Base-by-base conservation (phyloP, 2,329 filamentous ascomycete species). In the Pseudogymnoascus sp. region DNA sequence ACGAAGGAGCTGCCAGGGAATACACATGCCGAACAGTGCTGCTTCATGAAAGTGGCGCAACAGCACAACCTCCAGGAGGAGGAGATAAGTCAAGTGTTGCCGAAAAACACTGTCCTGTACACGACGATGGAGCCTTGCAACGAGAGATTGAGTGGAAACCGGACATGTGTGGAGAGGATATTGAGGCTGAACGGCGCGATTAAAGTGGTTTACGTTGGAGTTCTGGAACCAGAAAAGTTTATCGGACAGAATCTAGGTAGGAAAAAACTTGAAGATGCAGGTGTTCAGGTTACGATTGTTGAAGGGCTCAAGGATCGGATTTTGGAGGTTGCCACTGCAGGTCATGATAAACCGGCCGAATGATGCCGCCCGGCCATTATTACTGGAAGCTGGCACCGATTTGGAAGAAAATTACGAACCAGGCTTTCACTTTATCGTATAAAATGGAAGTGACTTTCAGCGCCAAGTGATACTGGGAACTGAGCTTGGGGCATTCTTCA, bases 21-120 rank as follows among this genome's bases (percentile, higher is more conserved):
- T 77, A 97, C 95, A 0, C 95, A 99, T 73, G 95, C 95, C 3
- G 95, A 99, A 74, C 92, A 99, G 77, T 93, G 89, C 75, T 96
- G 91, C 72, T 82, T 99, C 63, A 76, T 87, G 59, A 97, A 99
- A 74, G 82, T 87, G 12, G 79, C 84, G 1, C 70, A 77, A 59
- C 69, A 78, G 66, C 73, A 83, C 63, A 71, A 72, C 1, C 77
- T 81, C 0, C 64, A 80, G 8, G 86, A 89, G 67, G 82, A 84
- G 61, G 73, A 76, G 0, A 80, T 91, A 4, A 76, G 75, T 12
- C 71, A 78, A 16, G 75, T 80, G 12, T 70, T 89, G 6, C 80
- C 84, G 0, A 75, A 80, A 36, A 76, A 83, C 0, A 78, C 83
- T 1, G 81, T 84, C 3, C 67, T 99, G 11, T 97, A 97, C 75